Percentiles rank a stretch among this genome's conserved stretches.
phyloP scores from a whole-genome alignment of 768 basidiomycete species.

The Saitozyma podzolica region DNA sequence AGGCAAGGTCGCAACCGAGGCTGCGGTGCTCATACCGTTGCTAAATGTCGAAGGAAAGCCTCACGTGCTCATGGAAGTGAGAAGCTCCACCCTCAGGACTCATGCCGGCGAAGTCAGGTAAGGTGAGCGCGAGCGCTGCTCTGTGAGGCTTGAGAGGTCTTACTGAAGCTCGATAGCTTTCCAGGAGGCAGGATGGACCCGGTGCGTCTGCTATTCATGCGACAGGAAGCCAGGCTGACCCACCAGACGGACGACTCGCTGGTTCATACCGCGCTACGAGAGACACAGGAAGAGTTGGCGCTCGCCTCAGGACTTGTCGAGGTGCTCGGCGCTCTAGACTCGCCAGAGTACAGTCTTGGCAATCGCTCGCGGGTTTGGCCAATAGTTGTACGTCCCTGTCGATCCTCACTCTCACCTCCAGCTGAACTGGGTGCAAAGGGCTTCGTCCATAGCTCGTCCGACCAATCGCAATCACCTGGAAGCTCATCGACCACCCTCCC shows the following conservation, averaged over 20 bases:
- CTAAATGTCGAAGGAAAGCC: constrained; percentile 37
- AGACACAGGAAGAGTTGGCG: constrained; percentile 37
- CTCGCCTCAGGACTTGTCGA: constrained; percentile 32
- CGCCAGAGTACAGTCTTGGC: constrained; percentile 43
- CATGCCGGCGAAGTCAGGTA: constrained; percentile 51
- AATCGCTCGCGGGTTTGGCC: constrained; percentile 46
- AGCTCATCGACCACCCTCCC: constrained; percentile 16
- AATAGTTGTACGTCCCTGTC: constrained; percentile 37
- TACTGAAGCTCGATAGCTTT: constrained; percentile 37
- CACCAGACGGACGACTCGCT: constrained; percentile 26
- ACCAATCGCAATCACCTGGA: neutral
- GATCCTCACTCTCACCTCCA: neutral
- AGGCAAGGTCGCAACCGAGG: constrained; percentile 22
- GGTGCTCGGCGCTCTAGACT: constrained; percentile 30
- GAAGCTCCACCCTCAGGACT: constrained; percentile 37
- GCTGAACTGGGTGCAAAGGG: constrained; percentile 13
- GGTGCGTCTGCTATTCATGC: constrained; percentile 14
- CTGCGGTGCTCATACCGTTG: constrained; percentile 48
- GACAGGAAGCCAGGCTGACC: neutral
- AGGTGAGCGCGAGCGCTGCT: constrained; percentile 17
- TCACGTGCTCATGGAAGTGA: constrained; percentile 41
- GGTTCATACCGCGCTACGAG: constrained; percentile 32
- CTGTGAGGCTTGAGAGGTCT: neutral
- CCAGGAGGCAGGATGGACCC: constrained; percentile 49
- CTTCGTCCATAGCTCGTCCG: constrained; percentile 23